Evolutionary conservation across 306 rosid species (phyloP), one percentile per base, ranked within the genome.

Genomic region (Rubus idaeus): DNA sequence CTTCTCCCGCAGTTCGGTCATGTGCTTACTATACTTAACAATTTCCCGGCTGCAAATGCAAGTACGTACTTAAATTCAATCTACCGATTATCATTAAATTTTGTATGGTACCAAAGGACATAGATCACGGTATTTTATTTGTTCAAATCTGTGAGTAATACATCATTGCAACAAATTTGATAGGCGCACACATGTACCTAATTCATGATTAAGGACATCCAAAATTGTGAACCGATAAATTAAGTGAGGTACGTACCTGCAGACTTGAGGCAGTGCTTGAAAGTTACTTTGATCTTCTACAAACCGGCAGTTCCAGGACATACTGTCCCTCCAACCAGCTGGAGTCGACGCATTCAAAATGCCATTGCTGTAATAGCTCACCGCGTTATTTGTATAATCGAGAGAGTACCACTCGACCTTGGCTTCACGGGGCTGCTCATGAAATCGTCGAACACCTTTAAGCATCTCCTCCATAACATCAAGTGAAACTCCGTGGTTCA

Each of bases 381-480:
- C 9, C 86, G 80, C 60, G 23, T 53, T 10, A 58, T 73, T 6
- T 47, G 71, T 7, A 23, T 1, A 37, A 3, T 83, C 83, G 68
- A 85, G 81, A 0, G 85, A 76, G 67, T 91, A 89, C 85, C 84
- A 82, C 67, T 44, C 71, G 41, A 75, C 77, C 77, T 85, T 91
- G 11, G 11, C 51, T 63, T 87, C 90, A 68, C 45, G 76, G 0
- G 88, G 86, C 45, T 78, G 92, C 77, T 91, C 94, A 40, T 89
- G 96, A 53, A 75, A 80, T 7, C 65, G 23, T 42, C 77, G 68
- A 86, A 84, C 21, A 66, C 85, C 70, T 70, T 86, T 26, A 2
- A 87, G 35, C 62, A 80, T 67, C 2, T 78, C 71, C 57, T 75
- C 83, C 60, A 91, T 74, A 7, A 81, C 68, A 0, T 10, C 80